Evolutionary conservation across 345 rosid species (phyloP), one percentile per base, ranked within the genome.

Genomic region (Eucalyptus sideroxylon): DNA sequence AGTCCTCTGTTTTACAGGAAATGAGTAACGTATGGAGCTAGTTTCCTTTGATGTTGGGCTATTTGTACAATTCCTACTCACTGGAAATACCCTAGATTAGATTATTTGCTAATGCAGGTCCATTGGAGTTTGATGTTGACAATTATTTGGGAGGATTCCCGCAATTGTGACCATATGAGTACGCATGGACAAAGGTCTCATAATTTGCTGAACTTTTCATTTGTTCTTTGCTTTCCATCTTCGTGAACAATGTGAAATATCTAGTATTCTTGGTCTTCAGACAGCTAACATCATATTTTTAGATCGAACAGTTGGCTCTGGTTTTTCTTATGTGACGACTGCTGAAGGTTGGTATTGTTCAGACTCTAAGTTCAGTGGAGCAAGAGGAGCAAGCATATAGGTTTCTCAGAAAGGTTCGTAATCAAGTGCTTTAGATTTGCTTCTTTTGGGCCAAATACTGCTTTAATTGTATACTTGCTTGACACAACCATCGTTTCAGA

Each of bases 261-360:
- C 47, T 13, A 31, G 69, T 45, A 56, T 69, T 72, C 5, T 9
- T 55, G 50, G 16, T 77, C 24, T 42, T 31, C 88, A 91, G 93
- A 72, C 91, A 40, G 88, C 91, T 2, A 91, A 89, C 55, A 55
- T 91, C 34, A 45, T 91, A 87, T 90, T 90, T 31, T 24, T 90
- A 27, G 93, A 92, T 86, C 55, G 90, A 30, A 90, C 93, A 10
- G 92, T 92, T 77, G 91, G 92, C 49, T 59, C 91, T 50, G 91
- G 92, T 14, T 92, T 90, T 85, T 90, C 93, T n/a, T 90, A 90
- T 55, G 50, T 91, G 55, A 89, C 85, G 24, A 90, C 89, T 16
- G 27, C 34, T 16, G 90, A 53, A 14, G 91, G 88, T 53, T 91
- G 89, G 85, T 49, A 86, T 34, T 67, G 90, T 45, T 89, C 93